phyloP scores from a whole-genome alignment of 768 basidiomycete species.

The Panaeolus cyanescens region DNA sequence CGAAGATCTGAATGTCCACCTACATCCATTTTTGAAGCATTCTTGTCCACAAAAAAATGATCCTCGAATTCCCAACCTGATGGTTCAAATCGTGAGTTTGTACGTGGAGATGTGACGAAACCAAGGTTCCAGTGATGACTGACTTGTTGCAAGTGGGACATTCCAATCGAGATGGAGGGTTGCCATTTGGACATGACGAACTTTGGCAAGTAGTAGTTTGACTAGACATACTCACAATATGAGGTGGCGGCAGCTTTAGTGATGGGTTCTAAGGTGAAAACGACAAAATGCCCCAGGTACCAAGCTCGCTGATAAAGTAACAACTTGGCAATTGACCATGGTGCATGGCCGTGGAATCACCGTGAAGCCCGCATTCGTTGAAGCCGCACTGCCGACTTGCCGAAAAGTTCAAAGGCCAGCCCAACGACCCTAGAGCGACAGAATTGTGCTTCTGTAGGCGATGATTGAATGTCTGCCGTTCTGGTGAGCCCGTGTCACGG shows the following conservation, averaged over 20 bases:
- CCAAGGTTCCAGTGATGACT: constrained; percentile 24
- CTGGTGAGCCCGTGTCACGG: too few relatives aligned
- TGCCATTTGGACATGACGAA: constrained; percentile 71
- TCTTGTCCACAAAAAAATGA: constrained; percentile 94
- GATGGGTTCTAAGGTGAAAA: neutral
- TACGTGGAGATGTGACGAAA: constrained; percentile 16
- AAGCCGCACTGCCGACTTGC: neutral
- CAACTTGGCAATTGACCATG: neutral
- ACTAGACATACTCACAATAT: constrained; percentile 16
- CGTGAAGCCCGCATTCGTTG: too few relatives aligned
- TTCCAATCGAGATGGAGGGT: constrained; percentile 84
- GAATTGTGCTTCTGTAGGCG: too few relatives aligned
- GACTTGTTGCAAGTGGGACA: constrained; percentile 95
- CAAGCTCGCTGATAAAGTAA: neutral
- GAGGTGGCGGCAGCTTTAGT: too few relatives aligned
- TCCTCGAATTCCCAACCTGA: constrained; percentile 76
- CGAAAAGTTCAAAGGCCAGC: too few relatives aligned
- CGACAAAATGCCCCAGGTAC: neutral
- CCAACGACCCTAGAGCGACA: too few relatives aligned
- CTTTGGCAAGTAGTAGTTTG: constrained; percentile 63
- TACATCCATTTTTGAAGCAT: constrained; percentile 95
- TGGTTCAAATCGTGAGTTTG: constrained; percentile 2
- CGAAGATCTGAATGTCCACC: constrained; percentile 32
- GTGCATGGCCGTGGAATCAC: too few relatives aligned
- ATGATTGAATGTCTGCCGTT: too few relatives aligned